Evolutionary conservation across 345 rosid species (phyloP).

Genomic region (Linum usitatissimum): DNA sequence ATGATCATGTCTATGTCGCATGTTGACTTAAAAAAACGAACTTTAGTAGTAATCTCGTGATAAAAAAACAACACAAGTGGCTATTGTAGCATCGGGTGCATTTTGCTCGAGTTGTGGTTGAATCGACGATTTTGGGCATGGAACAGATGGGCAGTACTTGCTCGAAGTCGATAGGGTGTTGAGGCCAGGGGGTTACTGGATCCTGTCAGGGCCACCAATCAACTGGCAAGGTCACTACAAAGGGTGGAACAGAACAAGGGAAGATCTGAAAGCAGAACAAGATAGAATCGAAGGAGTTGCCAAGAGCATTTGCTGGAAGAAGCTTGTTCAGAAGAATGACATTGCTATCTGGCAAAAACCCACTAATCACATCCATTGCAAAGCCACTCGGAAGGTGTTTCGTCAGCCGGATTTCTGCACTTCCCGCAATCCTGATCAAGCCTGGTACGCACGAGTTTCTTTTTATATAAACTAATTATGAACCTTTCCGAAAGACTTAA

Average conservation of each 20-base stretch:
- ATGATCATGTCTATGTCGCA: no score
- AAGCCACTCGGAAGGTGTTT: conserved; percentile 35
- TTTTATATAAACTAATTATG: no score
- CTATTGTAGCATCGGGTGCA: no score
- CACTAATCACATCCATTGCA: conserved; percentile 70
- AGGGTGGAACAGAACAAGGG: conserved; percentile 68
- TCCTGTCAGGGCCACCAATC: conserved; percentile 85
- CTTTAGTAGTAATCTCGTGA: no score
- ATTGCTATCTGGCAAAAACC: conserved; percentile 89
- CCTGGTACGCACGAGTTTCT: conserved; percentile 40
- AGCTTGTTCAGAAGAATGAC: conserved; percentile 45
- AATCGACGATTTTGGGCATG: no score
- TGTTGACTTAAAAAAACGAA: no score
- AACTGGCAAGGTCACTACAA: conserved; percentile 73
- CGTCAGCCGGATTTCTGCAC: conserved; percentile 57
- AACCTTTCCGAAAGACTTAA: background rate
- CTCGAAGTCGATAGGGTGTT: conserved; percentile 78
- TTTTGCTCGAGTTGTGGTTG: no score
- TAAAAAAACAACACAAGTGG: no score
- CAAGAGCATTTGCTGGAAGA: conserved; percentile 80
- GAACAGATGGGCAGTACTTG: conserved; percentile 62
- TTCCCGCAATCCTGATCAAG: conserved; percentile 56
- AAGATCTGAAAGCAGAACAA: conserved; percentile 57
- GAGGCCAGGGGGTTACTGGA: conserved; percentile 92
- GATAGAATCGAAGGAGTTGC: conserved; percentile 45